Percentiles rank a stretch among this genome's conserved stretches.
phyloP scores from a whole-genome alignment of 352 stramenopile species.

The Thraustotheca clavata region DNA sequence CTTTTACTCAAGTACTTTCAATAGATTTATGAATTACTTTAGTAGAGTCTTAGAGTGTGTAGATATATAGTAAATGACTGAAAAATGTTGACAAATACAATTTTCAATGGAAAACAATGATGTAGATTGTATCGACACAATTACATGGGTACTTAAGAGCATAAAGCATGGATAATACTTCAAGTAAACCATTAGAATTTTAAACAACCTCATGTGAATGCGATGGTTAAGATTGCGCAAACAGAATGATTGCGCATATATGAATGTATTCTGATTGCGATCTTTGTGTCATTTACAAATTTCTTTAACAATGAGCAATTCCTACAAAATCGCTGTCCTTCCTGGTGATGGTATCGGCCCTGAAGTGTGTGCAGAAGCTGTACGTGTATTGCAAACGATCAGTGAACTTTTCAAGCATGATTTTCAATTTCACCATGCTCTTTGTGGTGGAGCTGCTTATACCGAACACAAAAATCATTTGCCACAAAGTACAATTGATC shows the following conservation, averaged over 20 bases:
- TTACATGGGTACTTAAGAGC: no score
- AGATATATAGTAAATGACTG: no score
- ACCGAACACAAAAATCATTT: conserved; percentile 89
- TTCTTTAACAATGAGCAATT: neutral
- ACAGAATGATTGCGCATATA: conserved; percentile 2
- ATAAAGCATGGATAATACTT: no score
- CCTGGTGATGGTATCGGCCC: conserved; percentile 98
- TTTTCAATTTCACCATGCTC: conserved; percentile 90
- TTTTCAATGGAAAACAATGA: no score
- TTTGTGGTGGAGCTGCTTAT: conserved; percentile 95
- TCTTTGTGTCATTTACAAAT: conserved; percentile 13
- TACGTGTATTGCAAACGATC: conserved; percentile 83
- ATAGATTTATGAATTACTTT: no score
- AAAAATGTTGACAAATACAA: no score
- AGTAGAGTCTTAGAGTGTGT: no score
- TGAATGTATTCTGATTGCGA: neutral
- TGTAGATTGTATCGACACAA: no score
- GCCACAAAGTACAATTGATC: conserved; percentile 90
- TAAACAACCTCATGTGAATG: neutral
- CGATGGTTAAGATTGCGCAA: conserved; percentile 16
- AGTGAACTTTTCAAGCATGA: conserved; percentile 78
- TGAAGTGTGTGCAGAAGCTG: conserved; percentile 94
- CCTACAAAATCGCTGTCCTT: conserved; percentile 90
- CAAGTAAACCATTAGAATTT: no score
- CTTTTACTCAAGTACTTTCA: no score